Evolutionary conservation across 2,329 filamentous ascomycete species (phyloP).

Genomic region (Xylariaceae sp.): DNA sequence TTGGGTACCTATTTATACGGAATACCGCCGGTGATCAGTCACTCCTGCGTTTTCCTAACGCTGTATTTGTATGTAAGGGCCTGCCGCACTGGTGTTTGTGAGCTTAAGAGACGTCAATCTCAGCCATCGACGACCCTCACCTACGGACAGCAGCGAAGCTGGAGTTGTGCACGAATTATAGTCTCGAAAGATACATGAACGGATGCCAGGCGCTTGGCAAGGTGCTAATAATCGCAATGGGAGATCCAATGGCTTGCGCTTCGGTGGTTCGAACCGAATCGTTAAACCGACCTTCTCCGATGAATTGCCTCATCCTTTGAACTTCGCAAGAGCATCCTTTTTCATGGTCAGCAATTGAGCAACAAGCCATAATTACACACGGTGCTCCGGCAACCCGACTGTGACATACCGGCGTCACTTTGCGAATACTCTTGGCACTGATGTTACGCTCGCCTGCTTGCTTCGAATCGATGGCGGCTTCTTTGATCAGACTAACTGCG

Average conservation of each 20-base stretch:
- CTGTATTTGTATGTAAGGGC: background rate
- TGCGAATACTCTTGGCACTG: constrained; percentile 70
- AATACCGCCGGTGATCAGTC: too few relatives aligned
- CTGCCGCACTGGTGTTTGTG: background rate
- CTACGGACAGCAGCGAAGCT: background rate
- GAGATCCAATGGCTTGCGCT: background rate
- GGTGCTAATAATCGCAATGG: background rate
- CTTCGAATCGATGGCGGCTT: constrained; percentile 71
- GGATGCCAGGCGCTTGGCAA: background rate
- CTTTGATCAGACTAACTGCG: constrained; percentile 62
- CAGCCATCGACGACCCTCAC: background rate
- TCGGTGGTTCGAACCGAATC: background rate
- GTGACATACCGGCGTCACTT: constrained; percentile 63
- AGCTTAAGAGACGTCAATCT: background rate
- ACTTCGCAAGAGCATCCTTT: constrained; percentile 61
- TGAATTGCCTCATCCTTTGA: constrained; percentile 53
- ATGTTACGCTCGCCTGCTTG: constrained; percentile 67
- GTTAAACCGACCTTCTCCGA: background rate
- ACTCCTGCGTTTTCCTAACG: background rate
- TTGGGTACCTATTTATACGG: background rate
- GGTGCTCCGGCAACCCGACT: background rate
- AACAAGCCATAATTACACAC: background rate
- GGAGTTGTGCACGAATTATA: background rate
- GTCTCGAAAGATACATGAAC: background rate
- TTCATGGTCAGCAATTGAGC: background rate